A percentile compares a stretch with the other conserved stretches of the same genome.
phyloP scores from a whole-genome alignment of 176 grass and related monocot species.

The Secale cereale region DNA sequence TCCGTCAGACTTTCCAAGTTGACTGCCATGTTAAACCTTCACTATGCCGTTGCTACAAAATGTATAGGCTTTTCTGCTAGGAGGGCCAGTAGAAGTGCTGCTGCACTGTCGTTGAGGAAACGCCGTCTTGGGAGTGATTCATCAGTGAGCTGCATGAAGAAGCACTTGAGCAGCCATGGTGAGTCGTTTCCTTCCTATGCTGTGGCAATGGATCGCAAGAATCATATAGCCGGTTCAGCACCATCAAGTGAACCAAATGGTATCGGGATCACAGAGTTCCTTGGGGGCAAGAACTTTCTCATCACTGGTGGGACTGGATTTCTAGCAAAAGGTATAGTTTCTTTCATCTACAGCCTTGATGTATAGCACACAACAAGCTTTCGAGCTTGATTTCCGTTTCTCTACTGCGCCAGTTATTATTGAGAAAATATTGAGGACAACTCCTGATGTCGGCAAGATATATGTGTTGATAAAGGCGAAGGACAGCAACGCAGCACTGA shows the following conservation, averaged over 20 bases:
- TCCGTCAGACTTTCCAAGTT: neutral
- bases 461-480: slow-evolving; percentile 80
- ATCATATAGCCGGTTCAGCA: neutral
- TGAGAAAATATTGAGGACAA: slow-evolving; percentile 78
- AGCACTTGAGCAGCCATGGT: neutral
- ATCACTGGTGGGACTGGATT: slow-evolving; percentile 87
- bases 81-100: neutral
- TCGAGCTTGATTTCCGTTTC: neutral
- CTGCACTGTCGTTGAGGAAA: no score
- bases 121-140: no score
- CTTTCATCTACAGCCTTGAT: neutral
- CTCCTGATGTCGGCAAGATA: slow-evolving; percentile 71
- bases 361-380: neutral
- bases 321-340: slow-evolving; percentile 67
- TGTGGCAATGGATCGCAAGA: neutral
- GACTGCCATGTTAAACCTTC: slow-evolving; percentile 50
- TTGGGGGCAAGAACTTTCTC: slow-evolving; percentile 70
- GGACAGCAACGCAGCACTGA: slow-evolving; percentile 49
- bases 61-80: neutral
- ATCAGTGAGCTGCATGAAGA: slow-evolving; percentile 3
- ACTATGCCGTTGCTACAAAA: slow-evolving; percentile 22
- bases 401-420: slow-evolving; percentile 55
- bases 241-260: no score
- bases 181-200: neutral
- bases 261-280: slow-evolving; percentile 56